Evolutionary conservation across 306 rosid species (phyloP), one percentile per base, ranked within the genome.

Genomic region (Glycine soja): DNA sequence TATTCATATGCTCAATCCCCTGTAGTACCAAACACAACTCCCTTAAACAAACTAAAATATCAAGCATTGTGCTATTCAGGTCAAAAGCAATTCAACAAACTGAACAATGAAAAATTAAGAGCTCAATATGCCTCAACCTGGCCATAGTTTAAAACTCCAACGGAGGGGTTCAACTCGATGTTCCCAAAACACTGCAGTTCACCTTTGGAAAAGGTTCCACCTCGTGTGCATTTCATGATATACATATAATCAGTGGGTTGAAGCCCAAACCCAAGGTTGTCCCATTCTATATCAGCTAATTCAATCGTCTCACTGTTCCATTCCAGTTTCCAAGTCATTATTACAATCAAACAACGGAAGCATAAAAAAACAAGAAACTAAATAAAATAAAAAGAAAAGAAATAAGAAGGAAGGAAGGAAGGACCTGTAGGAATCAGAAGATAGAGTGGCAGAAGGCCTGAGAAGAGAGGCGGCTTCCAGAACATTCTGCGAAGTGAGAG

Each of bases 101-200:
- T 32, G 46, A 65, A 32, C 10, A 13, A 24, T 6, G 24, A 68
- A 9, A 75, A 59, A 12, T 38, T 14, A 19, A 16, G 72, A 50
- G 14, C 30, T 24, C 30, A 24, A 24, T 24, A 24, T 24, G 30
- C 2, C 8, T n/a, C 6, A 80, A 95, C 98, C 99, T 95, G 98
- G 52, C 97, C 99, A 77, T 95, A 95, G 86, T 95, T 95, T 58
- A 95, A 72, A 73, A 95, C 90, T 70, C 97, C 99, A 4, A 98
- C 92, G 4, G 98, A 87, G 62, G 99, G 99, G 70, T 64, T 89
- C 90, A 95, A 72, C 80, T 95, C 97, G 58, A 95, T 93, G 85
- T 95, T 95, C 65, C 97, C 99, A 88, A 95, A 95, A 34, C 93
- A 88, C 76, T 88, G 91, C 0, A 95, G 75, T 88, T 93, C 94